These are phyloP conservation scores for Aegilops tauschii DNA, from an alignment of 176 grass and related monocot species.

Conservation along the genomic window DNA sequence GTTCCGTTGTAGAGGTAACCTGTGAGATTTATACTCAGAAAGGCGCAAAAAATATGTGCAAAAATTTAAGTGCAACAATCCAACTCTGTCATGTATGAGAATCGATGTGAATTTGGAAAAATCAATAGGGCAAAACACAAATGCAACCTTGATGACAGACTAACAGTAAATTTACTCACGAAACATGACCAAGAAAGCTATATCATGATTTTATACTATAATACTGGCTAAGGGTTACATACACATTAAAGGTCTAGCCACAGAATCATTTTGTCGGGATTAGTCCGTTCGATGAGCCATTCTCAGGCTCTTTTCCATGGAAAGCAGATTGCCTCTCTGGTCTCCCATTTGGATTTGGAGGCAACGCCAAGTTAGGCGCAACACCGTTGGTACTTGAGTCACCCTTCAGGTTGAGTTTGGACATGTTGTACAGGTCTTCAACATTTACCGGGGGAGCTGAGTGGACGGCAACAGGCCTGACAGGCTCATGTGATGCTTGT, in stretches of 20 bases:
- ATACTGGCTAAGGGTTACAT: conserved; percentile 35
- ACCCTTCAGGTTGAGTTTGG: conserved; percentile 45
- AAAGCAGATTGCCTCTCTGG: conserved; percentile 63
- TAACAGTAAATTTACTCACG: conserved; percentile 17
- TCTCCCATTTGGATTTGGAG: conserved; percentile 33
- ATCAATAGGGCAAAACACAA: background rate
- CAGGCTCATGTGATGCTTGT: conserved; percentile 40
- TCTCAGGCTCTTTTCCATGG: conserved; percentile 37
- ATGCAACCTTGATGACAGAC: conserved; percentile 3
- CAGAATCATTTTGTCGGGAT: conserved; percentile 38
- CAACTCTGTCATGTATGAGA: background rate
- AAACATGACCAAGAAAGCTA: conserved; percentile 8
- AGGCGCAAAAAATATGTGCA: background rate
- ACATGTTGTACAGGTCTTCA: conserved; percentile 54
- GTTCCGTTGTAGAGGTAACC: background rate
- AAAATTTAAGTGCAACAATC: background rate
- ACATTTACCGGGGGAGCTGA: conserved; percentile 40
- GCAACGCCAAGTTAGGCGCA: background rate
- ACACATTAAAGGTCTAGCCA: conserved; percentile 20
- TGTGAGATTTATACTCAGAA: background rate
- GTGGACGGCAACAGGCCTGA: conserved; percentile 52
- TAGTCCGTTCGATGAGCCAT: conserved; percentile 26
- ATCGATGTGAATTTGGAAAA: background rate
- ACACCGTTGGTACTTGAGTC: conserved; percentile 14
- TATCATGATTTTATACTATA: conserved; percentile 24